Evolutionary conservation across 345 rosid genomes (phyloP), one percentile per base, ranked within the genome.

Genomic region (Durio zibethinus): DNA sequence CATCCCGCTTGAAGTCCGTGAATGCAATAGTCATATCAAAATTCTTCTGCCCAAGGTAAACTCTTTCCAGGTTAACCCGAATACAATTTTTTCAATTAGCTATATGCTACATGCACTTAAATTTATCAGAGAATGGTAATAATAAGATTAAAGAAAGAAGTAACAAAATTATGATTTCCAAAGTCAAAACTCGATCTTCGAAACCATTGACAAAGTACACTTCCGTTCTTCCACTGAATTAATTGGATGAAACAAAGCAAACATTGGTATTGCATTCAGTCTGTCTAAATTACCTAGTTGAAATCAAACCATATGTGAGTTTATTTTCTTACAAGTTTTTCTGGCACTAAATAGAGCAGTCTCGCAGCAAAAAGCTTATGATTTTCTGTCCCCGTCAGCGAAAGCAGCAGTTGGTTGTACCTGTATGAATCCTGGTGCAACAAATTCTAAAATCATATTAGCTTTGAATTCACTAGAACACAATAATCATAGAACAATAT

Each of bases 1-100:
- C 87, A 75, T 87, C 90, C 64, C 87, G 76, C 80, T 85, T 87
- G 86, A 87, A 87, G 78, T 87, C 90, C 79, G 85, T 85, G 73
- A 87, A 87, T 7, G 85, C 90, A n/a, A 85, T 81, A 23, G 88
- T 82, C 88, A 87, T 83, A 42, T 87, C 90, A 75, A 85, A 85
- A 79, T 85, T 85, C 73, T 87, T 85, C 82, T 83, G 87, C 16
- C 88, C 90, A 18, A 87, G 88, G 25, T 88, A 87, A 68, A 87
- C 86, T 77, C 88, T 85, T 81, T 87, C 90, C 60, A 87, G 83
- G 70, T 87, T 87, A 20, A 87, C 36, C 73, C 29, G 23, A 69
- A 27, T 15, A 29, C 10, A 31, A 14, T 4, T 12, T 31, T 31
- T 11, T 15, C 18, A 71, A 62, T 50, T 50, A 71, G 61, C 29